phyloP scores from a whole-genome alignment of 2,329 filamentous ascomycete species.

The Xylaria multiplex region DNA sequence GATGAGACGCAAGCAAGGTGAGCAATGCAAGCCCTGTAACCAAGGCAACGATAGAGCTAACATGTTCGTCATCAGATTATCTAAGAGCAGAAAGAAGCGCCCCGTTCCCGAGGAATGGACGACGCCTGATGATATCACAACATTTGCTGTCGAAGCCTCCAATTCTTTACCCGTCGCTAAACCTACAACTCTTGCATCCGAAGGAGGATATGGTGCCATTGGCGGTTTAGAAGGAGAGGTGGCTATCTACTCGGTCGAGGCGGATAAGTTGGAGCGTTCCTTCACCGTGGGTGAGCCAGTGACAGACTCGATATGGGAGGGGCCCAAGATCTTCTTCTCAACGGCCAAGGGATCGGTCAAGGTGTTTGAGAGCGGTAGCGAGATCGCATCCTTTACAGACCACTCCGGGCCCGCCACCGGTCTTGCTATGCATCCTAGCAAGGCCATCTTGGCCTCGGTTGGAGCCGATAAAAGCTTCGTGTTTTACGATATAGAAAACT shows the following conservation, averaged over 20 bases:
- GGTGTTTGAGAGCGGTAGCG: constrained; percentile 77
- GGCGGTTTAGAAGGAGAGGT: constrained; percentile 79
- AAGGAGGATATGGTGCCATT: constrained; percentile 74
- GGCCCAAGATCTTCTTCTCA: constrained; percentile 74
- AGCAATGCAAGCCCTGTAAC: constrained; percentile 48
- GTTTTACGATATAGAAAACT: constrained; percentile 80
- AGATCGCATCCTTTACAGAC: constrained; percentile 76
- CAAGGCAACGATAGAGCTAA: constrained; percentile 35
- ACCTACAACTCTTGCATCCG: constrained; percentile 60
- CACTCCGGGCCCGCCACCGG: constrained; percentile 85
- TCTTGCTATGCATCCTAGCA: constrained; percentile 83
- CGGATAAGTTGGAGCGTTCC: constrained; percentile 73
- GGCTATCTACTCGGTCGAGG: constrained; percentile 77
- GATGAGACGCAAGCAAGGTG: constrained; percentile 84
- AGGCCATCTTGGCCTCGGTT: constrained; percentile 84
- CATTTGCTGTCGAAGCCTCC: constrained; percentile 58
- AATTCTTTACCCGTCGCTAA: constrained; percentile 60
- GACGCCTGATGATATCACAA: constrained; percentile 73
- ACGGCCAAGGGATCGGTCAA: constrained; percentile 82
- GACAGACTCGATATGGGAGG: constrained; percentile 72
- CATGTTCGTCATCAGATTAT: constrained; percentile 67
- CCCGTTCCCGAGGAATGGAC: constrained; percentile 87
- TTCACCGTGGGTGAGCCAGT: constrained; percentile 75
- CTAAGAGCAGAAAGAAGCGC: constrained; percentile 89
- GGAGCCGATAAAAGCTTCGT: constrained; percentile 92